phyloP scores from a whole-genome alignment of 2,329 filamentous ascomycete genomes.

The Botrytis cinerea region DNA sequence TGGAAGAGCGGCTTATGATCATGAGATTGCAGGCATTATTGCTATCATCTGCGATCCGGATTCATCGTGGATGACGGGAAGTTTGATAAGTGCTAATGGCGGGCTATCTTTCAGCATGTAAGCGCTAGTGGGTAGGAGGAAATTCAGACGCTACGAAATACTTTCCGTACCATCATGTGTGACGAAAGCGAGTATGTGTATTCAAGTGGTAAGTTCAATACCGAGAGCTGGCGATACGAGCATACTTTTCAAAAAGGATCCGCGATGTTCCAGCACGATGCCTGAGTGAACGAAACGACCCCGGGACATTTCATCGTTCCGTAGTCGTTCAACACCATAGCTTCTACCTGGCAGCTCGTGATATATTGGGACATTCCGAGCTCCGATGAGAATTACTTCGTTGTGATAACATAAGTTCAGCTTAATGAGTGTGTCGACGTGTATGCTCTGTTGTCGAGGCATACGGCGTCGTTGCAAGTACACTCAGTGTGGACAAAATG shows the following conservation, averaged over 20 bases:
- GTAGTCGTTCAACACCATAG: too few relatives aligned
- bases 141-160: neutral
- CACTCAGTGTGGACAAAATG: neutral
- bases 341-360: neutral
- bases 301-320: neutral
- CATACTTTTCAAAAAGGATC: neutral
- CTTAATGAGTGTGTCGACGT: neutral
- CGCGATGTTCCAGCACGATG: neutral
- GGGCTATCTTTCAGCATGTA: constrained; percentile 18
- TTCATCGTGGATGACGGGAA: constrained; percentile 20
- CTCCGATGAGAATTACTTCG: neutral
- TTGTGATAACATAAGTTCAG: neutral
- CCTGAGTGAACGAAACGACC: too few relatives aligned
- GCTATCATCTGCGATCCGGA: constrained; percentile 21
- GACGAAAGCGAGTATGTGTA: neutral
- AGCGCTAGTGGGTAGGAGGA: neutral
- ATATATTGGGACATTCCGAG: neutral
- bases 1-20: constrained; percentile 23
- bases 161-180: neutral
- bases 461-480: neutral
- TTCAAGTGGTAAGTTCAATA: neutral
- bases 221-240: neutral
- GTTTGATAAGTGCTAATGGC: constrained; percentile 14
- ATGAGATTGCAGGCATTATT: constrained; percentile 25
- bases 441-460: neutral